Conservation (phyloP, 1,284 basidiomycete genomes). For the Pholiota adiposa region DNA sequence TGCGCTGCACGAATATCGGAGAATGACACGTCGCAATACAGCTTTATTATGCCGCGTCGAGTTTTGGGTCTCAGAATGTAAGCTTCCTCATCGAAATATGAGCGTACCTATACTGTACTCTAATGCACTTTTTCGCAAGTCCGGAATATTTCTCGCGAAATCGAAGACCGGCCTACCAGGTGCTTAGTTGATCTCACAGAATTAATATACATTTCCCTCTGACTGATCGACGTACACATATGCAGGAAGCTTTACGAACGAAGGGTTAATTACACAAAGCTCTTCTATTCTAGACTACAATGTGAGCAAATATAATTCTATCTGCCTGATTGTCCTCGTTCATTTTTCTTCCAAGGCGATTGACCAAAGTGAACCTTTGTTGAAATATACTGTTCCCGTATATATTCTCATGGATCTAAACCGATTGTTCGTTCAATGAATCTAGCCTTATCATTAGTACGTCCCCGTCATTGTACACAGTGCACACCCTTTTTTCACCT, state of each 20-base stretch:
- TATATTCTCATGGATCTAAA: too few species aligned
- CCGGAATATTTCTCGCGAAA: slow-evolving; percentile 55
- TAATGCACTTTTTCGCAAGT: slow-evolving; percentile 28
- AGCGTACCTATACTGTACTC: neutral
- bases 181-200: slow-evolving; percentile 5
- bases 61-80: slow-evolving; percentile 53
- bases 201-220: too few species aligned
- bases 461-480: neutral
- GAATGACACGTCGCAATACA: slow-evolving; percentile 15
- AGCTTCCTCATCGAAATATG: slow-evolving; percentile 8
- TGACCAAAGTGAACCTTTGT: slow-evolving; percentile 44
- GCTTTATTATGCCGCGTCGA: slow-evolving; percentile 50
- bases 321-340: neutral
- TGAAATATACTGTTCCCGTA: neutral
- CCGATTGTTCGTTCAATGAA: neutral
- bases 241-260: slow-evolving; percentile 47
- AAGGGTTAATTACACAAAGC: slow-evolving; percentile 54
- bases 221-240: neutral
- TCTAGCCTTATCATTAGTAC: slow-evolving; percentile 38
- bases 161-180: slow-evolving; percentile 49
- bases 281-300: slow-evolving; percentile 48
- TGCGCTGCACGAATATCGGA: neutral
- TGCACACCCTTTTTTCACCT: too few species aligned
- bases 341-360: slow-evolving; percentile 44
- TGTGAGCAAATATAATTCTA: slow-evolving; percentile 31